phyloP scores from a whole-genome alignment of 495 filamentous ascomycete genomes.

The Penicillium argentinense region DNA sequence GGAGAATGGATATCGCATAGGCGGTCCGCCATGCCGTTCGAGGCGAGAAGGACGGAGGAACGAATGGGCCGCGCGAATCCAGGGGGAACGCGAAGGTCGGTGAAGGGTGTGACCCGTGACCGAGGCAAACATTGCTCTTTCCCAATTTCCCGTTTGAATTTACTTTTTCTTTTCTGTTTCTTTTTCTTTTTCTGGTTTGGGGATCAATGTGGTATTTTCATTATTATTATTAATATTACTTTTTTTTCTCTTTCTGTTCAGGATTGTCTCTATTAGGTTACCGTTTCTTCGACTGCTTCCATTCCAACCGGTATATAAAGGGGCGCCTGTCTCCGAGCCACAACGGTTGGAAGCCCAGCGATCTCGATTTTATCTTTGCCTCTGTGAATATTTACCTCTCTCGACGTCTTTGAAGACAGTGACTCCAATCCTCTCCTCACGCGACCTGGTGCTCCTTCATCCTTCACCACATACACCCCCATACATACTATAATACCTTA shows the following conservation, averaged over 20 bases:
- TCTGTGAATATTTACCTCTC: not conserved
- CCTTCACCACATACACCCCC: not conserved
- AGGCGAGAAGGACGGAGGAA: too few species aligned
- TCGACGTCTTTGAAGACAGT: too few species aligned
- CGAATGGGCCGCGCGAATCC: not conserved
- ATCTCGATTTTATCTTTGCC: too few species aligned
- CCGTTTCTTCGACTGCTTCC: not conserved
- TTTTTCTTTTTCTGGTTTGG: not conserved
- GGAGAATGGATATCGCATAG: slow-evolving; percentile 1
- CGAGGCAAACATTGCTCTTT: too few species aligned
- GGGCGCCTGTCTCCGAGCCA: not conserved
- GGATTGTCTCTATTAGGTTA: not conserved
- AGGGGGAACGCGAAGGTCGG: not conserved
- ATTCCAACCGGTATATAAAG: slow-evolving; percentile 5
- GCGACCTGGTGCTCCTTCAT: too few species aligned
- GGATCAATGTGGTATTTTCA: too few species aligned
- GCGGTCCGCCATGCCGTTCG: not conserved
- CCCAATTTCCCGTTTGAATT: too few species aligned
- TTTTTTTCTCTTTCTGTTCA: not conserved
- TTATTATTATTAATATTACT: not conserved
- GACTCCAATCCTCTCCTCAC: too few species aligned
- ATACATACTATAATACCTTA: not conserved
- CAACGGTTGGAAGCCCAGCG: too few species aligned
- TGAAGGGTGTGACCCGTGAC: too few species aligned
- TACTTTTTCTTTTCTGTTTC: not conserved